phyloP scores from a whole-genome alignment of 331 rosid genomes.

The Malus hybrid region DNA sequence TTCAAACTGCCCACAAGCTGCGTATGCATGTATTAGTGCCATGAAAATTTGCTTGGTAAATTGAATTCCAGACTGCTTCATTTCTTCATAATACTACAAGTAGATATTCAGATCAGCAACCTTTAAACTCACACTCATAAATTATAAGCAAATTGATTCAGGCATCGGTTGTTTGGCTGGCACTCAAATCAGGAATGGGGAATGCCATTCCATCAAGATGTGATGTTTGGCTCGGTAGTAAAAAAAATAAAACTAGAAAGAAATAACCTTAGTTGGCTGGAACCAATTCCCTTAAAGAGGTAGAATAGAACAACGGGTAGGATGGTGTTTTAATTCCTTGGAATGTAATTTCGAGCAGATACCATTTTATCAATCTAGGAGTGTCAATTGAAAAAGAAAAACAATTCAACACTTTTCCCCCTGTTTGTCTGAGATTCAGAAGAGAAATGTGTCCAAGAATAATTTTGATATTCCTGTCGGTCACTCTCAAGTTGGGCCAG shows the following conservation, averaged over 20 bases:
- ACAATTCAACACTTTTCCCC: not conserved
- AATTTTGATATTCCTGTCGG: not conserved
- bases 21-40: constrained; percentile 74
- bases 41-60: constrained; percentile 46
- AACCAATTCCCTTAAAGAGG: not conserved
- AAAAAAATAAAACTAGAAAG: not conserved
- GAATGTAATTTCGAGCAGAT: not conserved
- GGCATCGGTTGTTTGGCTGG: not conserved
- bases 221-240: not conserved
- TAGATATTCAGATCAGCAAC: constrained; percentile 27
- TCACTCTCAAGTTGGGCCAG: not conserved
- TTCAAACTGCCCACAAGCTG: constrained; percentile 65
- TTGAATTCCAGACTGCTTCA: constrained; percentile 28
- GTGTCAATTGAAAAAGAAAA: not conserved
- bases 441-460: not conserved
- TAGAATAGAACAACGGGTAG: not conserved
- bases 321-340: not conserved
- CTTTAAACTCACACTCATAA: constrained; percentile 6
- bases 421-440: not conserved
- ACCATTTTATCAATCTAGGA: not conserved
- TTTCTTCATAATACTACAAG: constrained; percentile 62
- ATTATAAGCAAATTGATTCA: not conserved
- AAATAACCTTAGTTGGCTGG: not conserved
- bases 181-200: not conserved
- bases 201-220: not conserved